Evolutionary conservation across 345 rosid species (phyloP), one percentile per base, ranked within the genome.

Genomic region (Chamaenerion angustifolium): DNA sequence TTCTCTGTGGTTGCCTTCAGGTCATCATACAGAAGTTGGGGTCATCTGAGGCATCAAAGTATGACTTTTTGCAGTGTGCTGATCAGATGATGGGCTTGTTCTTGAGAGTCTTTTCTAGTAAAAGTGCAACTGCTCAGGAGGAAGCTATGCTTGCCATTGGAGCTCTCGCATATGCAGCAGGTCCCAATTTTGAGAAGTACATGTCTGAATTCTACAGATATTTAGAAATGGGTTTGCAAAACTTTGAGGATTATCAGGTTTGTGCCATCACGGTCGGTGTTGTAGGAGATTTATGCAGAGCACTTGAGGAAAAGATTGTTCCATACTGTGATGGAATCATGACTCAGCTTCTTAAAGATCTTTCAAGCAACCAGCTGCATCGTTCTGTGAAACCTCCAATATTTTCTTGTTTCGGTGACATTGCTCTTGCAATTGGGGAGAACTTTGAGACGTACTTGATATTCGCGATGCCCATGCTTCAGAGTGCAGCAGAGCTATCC

Each of bases 401-500:
- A 45, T 67, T 71, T 63, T 67, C 72, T 4, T 63, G 72, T 66
- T 67, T 71, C 49, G 76, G 76, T 11, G 76, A 71, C 53, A 60
- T 71, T 47, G 72, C 72, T 18, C 51, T 71, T 51, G 76, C 76
- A 46, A 71, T 71, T 17, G 76, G 76, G 12, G 69, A 71, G 57
- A 60, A 60, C 48, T 71, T 71, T 50, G 76, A 71, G 58, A 71
- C 67, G 66, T 71, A 71, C 55, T 46, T 71, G 69, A 56, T 67
- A 46, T 67, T 67, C 53, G 69, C 76, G 21, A 67, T 71, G 76
- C 76, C 76, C 42, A 67, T 71, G 76, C 71, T 71, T 42, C 76
- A 71, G 41, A 67, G 76, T 55, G 76, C 76, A 11, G 76, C 76
- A 2, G 76, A 71, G 56, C 25, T 71, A 19, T 71, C 72, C 14